Base-by-base conservation (phyloP, 2,329 filamentous ascomycete species). In the Neopestalotiopsis rosae region DNA sequence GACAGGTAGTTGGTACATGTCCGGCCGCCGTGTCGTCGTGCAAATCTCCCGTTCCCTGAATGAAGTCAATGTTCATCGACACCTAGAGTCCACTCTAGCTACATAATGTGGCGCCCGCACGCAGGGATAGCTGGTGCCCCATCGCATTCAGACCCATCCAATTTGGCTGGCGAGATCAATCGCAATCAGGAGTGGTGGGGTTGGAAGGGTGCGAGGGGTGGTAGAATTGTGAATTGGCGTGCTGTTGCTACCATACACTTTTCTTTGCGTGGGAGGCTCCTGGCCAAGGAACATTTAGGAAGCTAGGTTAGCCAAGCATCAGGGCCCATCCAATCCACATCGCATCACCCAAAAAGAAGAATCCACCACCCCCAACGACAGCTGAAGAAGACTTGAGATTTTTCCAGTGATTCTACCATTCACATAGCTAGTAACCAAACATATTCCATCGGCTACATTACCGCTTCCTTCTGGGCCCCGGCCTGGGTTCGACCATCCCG, bases 11-110 rank as follows among this genome's bases (percentile, higher is more conserved):
- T 17, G 28, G 14, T 58, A 24, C 42, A 38, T 49, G 30, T 32
- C 17, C 20, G 13, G 52, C 12, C 17, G 52, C 30, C 28, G 58
- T 42, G 30, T 56, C 32, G 65, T 61, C 56, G 12, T 28, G 52
- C 65, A 67, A 67, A 67, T 67, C 56, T 61, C 65, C 65, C 57
- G 52, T 34, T 40, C 65, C 65, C 28, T 67, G 65, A 56, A 67
- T 42, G 65, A 56, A 59, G 52, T 38, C 52, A 42, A 30, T 40
- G 65, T 67, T 67, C 40, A 59, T 24, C 30, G 58, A 67, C 52
- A 45, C 49, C 64, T 57, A 49, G 49, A 66, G 40, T 57, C 49
- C 49, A 42, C 45, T 42, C 63, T 56, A 67, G 65, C 56, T 59
- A n/a, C 52, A 45, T 32, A 66, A 20, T 32, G 66, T 63, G 66